Base-by-base conservation (phyloP, 345 rosid genomes). In the Pistacia integerrima region DNA sequence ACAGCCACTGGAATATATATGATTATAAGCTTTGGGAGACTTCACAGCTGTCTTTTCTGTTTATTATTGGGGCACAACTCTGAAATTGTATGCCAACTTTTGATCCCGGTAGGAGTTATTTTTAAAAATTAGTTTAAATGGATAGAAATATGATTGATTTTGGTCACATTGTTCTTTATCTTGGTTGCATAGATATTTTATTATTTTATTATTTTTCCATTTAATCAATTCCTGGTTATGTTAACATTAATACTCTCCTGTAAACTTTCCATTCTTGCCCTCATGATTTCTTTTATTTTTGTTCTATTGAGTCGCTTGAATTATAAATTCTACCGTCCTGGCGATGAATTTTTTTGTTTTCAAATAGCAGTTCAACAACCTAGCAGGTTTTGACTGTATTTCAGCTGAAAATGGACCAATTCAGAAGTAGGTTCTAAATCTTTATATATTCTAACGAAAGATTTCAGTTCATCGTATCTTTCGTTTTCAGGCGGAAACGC, bases 131-230 rank as follows among this genome's bases (percentile, higher is more conserved):
- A 20, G 56, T 74, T 30, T 25, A 20, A 54, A 51, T 46, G 49
- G 44, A 38, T 36, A 69, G 22, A 46, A 64, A 33, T 64, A 25
- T 55, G 75, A 55, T 82, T 18, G 35, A 33, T 33, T 33, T 10
- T 46, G 69, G 38, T 74, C 78, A 25, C 20, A 17, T 3, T 63
- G 48, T 70, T 56, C 38, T 69, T 35, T 62, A 61, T 79, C 60
- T 60, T 33, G 28, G 60, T 49, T 25, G 55, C 38, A 55, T 54
- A n/a, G 46, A 57, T 18, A 36, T 69, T 60, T 75, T 25, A 3
- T 64, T 49, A 12, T 44, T 60, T 75, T 25, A 3, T 64, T 41
- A 12, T 44, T 60, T 48, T 58, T 55, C 41, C 22, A 28, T 64
- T 35, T 35, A 48, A 30, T 30, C 33, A 36, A 35, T 35, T 46